Evolutionary conservation across 1,139 yeast species (phyloP).

Genomic region (Tardiomyces blankii): DNA sequence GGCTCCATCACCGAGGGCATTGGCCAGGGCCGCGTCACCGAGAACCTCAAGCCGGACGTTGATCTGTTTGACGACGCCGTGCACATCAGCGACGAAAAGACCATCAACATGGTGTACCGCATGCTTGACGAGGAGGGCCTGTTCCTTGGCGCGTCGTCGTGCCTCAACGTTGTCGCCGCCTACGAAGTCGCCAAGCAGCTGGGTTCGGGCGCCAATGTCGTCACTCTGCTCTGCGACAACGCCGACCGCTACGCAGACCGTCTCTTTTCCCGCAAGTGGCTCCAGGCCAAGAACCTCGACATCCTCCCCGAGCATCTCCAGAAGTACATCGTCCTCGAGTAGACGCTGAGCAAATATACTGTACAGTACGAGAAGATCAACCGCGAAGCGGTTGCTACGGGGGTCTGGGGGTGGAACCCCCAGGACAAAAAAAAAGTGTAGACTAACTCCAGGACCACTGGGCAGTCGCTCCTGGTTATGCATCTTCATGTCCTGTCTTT

Average conservation of each 20-base stretch:
- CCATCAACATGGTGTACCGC: constrained; percentile 72
- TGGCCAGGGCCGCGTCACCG: constrained; percentile 90
- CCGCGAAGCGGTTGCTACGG: too few species aligned
- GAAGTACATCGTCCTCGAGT: constrained; percentile 46
- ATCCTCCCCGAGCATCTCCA: constrained; percentile 59
- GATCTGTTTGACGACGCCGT: constrained; percentile 66
- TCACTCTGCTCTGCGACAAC: constrained; percentile 76
- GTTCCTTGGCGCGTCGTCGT: constrained; percentile 82
- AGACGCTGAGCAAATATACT: too few species aligned
- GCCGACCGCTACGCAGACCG: constrained; percentile 83
- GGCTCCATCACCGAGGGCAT: constrained; percentile 94
- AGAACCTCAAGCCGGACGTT: constrained; percentile 63
- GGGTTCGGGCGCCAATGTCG: constrained; percentile 75
- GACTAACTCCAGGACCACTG: too few species aligned
- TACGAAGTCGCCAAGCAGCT: constrained; percentile 57
- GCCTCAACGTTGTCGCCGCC: constrained; percentile 77
- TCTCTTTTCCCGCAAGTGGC: constrained; percentile 68
- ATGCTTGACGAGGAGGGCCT: constrained; percentile 83
- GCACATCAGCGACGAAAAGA: constrained; percentile 58
- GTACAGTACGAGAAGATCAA: too few species aligned
- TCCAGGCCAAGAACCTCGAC: constrained; percentile 54
- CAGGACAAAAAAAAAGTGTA: too few species aligned
- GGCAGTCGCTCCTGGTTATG: too few species aligned
- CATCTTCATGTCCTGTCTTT: too few species aligned
- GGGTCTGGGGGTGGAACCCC: too few species aligned